Evolutionary conservation across 495 filamentous ascomycete species (phyloP), one percentile per base, ranked within the genome.

Genomic region (Sabuloglossum arenarium): DNA sequence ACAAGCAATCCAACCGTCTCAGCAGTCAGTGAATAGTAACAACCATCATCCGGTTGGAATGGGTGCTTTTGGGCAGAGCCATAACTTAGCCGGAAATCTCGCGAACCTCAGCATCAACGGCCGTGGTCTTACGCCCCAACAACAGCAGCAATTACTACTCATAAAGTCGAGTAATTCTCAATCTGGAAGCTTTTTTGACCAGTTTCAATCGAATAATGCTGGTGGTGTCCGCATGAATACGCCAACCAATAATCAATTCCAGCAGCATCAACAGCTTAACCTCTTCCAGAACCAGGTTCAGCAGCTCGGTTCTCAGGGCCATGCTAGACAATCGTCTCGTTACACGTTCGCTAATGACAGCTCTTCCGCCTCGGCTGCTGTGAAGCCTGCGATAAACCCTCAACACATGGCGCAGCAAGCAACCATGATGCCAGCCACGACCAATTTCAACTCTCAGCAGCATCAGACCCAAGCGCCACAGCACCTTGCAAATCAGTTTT

Each of bases 341-440:
- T 97, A 89, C 67, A 85, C 78, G 55, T 95, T 97, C 65, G 77
- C 86, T 57, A 93, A 85, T 61, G 88, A 93, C 43, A 74, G 72
- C 56, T 68, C 73, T 1, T 77, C 76, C 25, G 72, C 80, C 21
- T 77, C 79, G 0, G 72, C 82, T n/a, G 66, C 73, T 56, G 77
- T 89, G 14, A 95, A 97, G 68, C 81, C 88, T 42, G 76, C 86
- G 14, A 79, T 80, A 9, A 94, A 93, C 62, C 75, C 84, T 30
- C 81, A 89, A 59, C 78, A 93, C 63, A 78, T 96, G 76, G 85
- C 82, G 42, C 93, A 96, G 66, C 88, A 93, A 68, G 76, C 83
- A 3, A 82, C 82, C 11, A 84, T 91, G 79, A 88, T 96, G 84
- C 88, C 88, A 19, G 60, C 60, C 28, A n/a, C 60, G 45, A 59